These are phyloP conservation scores for Drechslerella dactyloides DNA, from an alignment of 2,329 filamentous ascomycete species.

Conservation along the genomic window DNA sequence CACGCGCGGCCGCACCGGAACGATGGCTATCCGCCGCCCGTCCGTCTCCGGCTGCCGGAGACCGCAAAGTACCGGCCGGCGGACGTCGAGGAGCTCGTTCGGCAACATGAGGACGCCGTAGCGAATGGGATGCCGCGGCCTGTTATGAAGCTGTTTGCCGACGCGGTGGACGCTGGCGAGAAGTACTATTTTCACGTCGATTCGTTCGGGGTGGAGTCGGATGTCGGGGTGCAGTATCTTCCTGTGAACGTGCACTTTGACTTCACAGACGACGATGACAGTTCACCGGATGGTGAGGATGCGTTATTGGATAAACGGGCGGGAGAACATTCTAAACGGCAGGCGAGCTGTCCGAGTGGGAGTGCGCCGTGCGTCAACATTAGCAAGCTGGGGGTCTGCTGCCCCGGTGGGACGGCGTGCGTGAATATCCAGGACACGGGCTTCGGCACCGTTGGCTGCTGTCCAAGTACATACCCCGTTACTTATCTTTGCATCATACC, in stretches of 20 bases:
- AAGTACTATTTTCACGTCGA: conserved; percentile 44
- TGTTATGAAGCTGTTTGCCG: conserved; percentile 37
- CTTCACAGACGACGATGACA: neutral
- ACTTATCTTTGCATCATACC: too few species aligned
- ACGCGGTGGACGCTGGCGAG: conserved; percentile 34
- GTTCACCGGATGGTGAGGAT: conserved; percentile 23
- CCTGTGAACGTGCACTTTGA: conserved; percentile 23
- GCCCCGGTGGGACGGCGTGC: conserved; percentile 70
- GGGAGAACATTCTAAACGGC: conserved; percentile 62
- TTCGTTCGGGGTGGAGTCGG: conserved; percentile 5
- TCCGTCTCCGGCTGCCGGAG: conserved; percentile 24
- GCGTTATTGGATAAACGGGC: neutral
- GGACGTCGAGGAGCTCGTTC: conserved; percentile 37
- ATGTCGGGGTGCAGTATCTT: conserved; percentile 20
- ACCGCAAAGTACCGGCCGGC: conserved; percentile 44
- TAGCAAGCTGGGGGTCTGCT: conserved; percentile 74
- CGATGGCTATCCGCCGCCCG: neutral
- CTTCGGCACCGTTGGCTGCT: conserved; percentile 75
- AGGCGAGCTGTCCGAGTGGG: conserved; percentile 69
- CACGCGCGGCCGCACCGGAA: too few species aligned
- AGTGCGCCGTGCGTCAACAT: conserved; percentile 71
- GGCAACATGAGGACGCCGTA: conserved; percentile 23
- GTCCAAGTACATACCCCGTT: conserved; percentile 61
- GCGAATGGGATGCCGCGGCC: conserved; percentile 10
- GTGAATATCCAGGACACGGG: conserved; percentile 68